Base-by-base conservation (phyloP, 768 basidiomycete genomes). In the Neoboletus magnificus region DNA sequence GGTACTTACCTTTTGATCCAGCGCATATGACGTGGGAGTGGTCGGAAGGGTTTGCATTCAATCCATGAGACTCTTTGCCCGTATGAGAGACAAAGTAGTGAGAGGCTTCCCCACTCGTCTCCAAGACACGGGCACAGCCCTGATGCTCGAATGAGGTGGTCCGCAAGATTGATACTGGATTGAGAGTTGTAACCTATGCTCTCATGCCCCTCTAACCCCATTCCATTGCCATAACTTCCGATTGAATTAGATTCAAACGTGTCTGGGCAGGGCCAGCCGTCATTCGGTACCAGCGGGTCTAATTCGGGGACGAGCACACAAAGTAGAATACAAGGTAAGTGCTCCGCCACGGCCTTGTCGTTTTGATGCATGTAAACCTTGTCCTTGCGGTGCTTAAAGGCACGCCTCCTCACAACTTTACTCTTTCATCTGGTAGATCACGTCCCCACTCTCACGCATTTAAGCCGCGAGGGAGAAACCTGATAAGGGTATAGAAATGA, bases 331-430 rank as follows among this genome's bases (percentile, higher is more conserved):
- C n/a, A 27, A 4, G 12, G 3, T 16, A 23, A 25, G 50, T 48
- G 30, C 22, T 51, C 50, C 51, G 23, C 44, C 60, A 52, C 51
- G 52, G 48, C 42, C 54, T 57, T 37, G 59, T 56, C 45, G 35
- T 40, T 35, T 50, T 46, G 40, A 39, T 18, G 33, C 40, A 18
- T 25, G 46, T 50, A 41, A 68, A 69, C 62, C 62, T 66, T 67
- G 62, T 64, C 66, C 67, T 69, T 69, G 66, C 66, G 50, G 66
- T 68, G 68, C 66, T 60, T 49, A 57, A 35, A 68, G 61, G 63
- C 50, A 68, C 66, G 48, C 51, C 46, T 32, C 35, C 29, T 40
- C 63, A 41, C 58, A 58, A 62, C 63, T 23, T 57, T 45, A 58
- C 52, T 35, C 52, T 40, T 20, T 47, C 35, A 39, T 61, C 64